phyloP scores from a whole-genome alignment of 2,329 filamentous ascomycete genomes.

The Aphanoascus verrucosus region DNA sequence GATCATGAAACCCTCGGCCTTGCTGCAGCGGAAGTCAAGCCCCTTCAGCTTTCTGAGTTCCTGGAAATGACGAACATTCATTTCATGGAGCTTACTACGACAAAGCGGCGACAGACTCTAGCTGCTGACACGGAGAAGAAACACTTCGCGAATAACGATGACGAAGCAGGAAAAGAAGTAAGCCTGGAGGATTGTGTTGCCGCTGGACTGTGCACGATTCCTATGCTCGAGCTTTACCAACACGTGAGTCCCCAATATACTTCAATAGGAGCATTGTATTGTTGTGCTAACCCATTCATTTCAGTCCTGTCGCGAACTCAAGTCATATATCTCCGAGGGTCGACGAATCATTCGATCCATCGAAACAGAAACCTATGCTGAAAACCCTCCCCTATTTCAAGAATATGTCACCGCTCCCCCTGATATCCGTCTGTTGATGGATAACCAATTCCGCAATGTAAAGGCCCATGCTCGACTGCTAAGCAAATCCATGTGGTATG shows the following conservation, averaged over 20 bases:
- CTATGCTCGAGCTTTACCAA: slow-evolving; percentile 88
- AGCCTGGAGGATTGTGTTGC: slow-evolving; percentile 67
- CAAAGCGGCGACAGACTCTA: slow-evolving; percentile 78
- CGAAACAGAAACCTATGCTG: slow-evolving; percentile 74
- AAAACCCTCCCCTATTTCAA: slow-evolving; percentile 82
- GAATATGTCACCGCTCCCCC: slow-evolving; percentile 81
- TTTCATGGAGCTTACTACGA: slow-evolving; percentile 97
- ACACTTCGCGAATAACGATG: slow-evolving; percentile 19
- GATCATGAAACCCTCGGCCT: background rate
- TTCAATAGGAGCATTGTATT: background rate
- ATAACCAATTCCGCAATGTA: slow-evolving; percentile 94
- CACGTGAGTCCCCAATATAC: slow-evolving; percentile 47
- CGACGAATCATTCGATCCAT: slow-evolving; percentile 82
- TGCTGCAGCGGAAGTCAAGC: slow-evolving; percentile 35
- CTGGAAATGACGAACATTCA: slow-evolving; percentile 90
- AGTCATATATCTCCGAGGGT: slow-evolving; percentile 92
- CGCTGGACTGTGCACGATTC: slow-evolving; percentile 80
- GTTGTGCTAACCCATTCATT: slow-evolving; percentile 20
- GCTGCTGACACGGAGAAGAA: slow-evolving; percentile 43
- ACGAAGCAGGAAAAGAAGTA: slow-evolving; percentile 23
- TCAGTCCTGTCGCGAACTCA: slow-evolving; percentile 79
- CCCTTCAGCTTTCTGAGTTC: slow-evolving; percentile 82
- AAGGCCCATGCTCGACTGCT: slow-evolving; percentile 82
- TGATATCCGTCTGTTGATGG: slow-evolving; percentile 76
- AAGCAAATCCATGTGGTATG: slow-evolving; percentile 96